Base-by-base conservation (phyloP, 495 filamentous ascomycete species). In the Tirmania nivea region DNA sequence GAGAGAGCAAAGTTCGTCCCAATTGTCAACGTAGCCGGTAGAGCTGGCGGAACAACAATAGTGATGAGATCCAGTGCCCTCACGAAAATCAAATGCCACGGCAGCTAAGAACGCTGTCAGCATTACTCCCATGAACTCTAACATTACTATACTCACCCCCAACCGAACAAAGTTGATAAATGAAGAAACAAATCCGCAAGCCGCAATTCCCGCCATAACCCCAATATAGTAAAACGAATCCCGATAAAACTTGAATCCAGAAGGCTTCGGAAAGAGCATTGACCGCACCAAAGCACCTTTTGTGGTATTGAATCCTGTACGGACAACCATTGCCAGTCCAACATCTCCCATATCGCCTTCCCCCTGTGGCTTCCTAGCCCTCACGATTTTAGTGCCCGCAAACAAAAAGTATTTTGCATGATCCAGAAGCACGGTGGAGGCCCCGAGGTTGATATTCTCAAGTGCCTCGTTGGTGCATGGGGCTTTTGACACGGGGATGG, bases 201-300 rank as follows among this genome's bases (percentile, higher is more conserved):
- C 63, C 25, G 92, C 92, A 57, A 99, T 80, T n/a, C 77, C 66
- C 48, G 74, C 89, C 92, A 99, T 96, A 35, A 99, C 92, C 7
- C 84, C 87, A 56, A 99, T 95, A 63, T 96, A 99, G 21, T 87
- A 79, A 63, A 99, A 99, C 4, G 92, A 95, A 63, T 99, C 92
- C 16, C 85, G 75, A 63, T 99, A 96, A 63, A 99, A 96, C 60
- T 90, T 95, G 73, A 99, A 96, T 1, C 86, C 88, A 20, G 88
- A 92, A 0, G 92, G 92, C 61, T 95, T 96, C 0, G 92, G 92
- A 64, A 99, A 96, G 34, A 99, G 78, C 88, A 99, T 99, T 1
- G 92, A 95, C 20, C 92, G 83, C 56, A 99, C 87, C 10, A 99
- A 69, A 35, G 90, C 83, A 34, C 92, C 92, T 64, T 96, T 99